A percentile compares a stretch with the other conserved stretches of the same genome.
phyloP scores from a whole-genome alignment of 495 filamentous ascomycete species.

The Astrothelium macrocarpum region DNA sequence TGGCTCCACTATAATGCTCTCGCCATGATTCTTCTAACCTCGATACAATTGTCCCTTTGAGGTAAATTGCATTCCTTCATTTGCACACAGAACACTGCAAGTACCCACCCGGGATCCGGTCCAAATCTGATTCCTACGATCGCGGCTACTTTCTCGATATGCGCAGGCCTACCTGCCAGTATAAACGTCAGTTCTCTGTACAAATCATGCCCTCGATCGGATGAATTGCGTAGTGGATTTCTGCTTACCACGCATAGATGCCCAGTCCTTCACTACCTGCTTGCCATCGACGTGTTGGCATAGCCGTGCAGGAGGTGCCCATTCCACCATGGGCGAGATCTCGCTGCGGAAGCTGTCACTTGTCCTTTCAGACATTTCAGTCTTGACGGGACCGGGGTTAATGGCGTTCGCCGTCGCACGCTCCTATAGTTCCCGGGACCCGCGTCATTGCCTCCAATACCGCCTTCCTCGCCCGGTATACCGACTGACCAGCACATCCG shows the following conservation, averaged over 20 bases:
- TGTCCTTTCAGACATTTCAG: constrained; percentile 58
- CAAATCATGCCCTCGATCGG: not conserved
- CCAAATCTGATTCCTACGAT: constrained; percentile 76
- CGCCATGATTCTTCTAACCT: too few relatives aligned
- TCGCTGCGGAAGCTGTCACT: constrained; percentile 43
- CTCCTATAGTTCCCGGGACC: constrained; percentile 74
- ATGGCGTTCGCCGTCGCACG: constrained; percentile 73
- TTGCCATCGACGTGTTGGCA: constrained; percentile 50
- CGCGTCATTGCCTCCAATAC: constrained; percentile 88
- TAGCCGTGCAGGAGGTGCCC: constrained; percentile 53
- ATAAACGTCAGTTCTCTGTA: constrained; percentile 37
- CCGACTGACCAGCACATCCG: constrained; percentile 59
- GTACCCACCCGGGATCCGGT: constrained; percentile 54
- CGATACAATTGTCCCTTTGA: too few relatives aligned
- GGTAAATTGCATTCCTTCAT: constrained; percentile 8
- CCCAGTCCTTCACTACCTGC: constrained; percentile 44
- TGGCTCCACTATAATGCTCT: too few relatives aligned
- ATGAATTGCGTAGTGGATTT: not conserved
- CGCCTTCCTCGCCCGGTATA: constrained; percentile 85
- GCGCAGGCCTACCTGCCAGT: constrained; percentile 61
- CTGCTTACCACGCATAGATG: not conserved
- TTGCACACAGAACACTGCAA: not conserved
- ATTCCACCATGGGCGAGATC: constrained; percentile 49
- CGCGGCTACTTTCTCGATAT: constrained; percentile 68
- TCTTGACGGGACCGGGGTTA: constrained; percentile 80